Evolutionary conservation across 2,329 filamentous ascomycete genomes (phyloP).

Genomic region (Alternaria incomplexa): DNA sequence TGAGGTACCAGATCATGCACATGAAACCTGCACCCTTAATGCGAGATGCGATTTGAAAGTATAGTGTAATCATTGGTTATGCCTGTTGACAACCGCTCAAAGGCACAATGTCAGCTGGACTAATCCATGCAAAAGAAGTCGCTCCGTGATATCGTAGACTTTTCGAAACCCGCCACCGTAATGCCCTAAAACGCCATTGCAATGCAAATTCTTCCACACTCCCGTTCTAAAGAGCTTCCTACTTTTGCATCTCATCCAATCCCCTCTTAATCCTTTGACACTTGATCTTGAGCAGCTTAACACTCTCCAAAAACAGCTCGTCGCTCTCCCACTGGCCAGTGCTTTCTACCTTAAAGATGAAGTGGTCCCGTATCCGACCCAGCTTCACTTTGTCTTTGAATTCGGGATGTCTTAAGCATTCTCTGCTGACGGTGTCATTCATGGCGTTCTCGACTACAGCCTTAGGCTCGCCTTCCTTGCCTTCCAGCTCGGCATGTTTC

Average conservation of each 20-base stretch:
- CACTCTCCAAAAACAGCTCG: conserved; percentile 86
- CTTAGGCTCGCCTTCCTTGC: conserved; percentile 79
- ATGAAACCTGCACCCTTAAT: background rate
- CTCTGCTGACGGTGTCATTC: conserved; percentile 93
- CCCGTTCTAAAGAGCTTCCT: background rate
- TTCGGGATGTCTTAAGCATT: conserved; percentile 88
- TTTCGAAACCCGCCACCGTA: conserved; percentile 19
- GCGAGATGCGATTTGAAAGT: background rate
- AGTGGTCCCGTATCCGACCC: conserved; percentile 88
- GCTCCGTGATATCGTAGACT: conserved; percentile 29
- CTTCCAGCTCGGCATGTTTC: conserved; percentile 69
- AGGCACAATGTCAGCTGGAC: background rate
- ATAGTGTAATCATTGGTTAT: background rate
- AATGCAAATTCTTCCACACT: conserved; percentile 21
- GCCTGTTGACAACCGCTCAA: background rate
- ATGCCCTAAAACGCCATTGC: conserved; percentile 31
- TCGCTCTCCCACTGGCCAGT: conserved; percentile 95
- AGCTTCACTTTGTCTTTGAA: conserved; percentile 96
- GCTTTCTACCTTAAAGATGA: conserved; percentile 96
- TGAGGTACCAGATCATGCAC: background rate
- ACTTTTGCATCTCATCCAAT: conserved; percentile 57
- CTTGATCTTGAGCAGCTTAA: conserved; percentile 86
- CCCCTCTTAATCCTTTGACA: conserved; percentile 75
- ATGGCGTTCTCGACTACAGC: conserved; percentile 88
- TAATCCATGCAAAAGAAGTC: background rate